Evolutionary conservation across 163 green algal genomes (phyloP), one percentile per base, ranked within the genome.

Genomic region (Scenedesmus sp.): DNA sequence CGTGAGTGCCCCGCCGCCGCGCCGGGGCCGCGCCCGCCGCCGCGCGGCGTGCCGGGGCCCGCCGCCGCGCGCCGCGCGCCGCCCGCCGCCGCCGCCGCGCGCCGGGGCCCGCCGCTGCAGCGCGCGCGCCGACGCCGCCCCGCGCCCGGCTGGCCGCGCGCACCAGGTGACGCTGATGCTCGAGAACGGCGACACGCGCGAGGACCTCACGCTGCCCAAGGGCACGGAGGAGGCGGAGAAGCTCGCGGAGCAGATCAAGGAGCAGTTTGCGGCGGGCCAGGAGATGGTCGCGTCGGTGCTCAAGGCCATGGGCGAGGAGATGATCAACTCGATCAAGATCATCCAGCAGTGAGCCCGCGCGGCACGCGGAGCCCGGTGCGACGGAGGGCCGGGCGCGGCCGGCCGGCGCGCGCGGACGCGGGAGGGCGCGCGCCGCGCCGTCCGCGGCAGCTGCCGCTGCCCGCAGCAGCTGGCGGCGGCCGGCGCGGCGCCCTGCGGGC

Each of bases 271-370:
- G 3, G 91, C 89, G 7, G 94, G 94, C 78, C 97, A 97, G 87
- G 97, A 99, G 85, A 85, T 99, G 26, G 58, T 93, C n/a, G 89
- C 99, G 18, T 95, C 93, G n/a, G 95, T 99, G 39, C 87, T 98
- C 69, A 95, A 94, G 87, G 87, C 92, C 57, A 96, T 96, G 92
- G 83, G 83, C 39, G 87, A 94, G 65, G 92, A 97, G 88, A 92
- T 93, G 87, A 94, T 97, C 79, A 92, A 85, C 81, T 85, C 87
- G 26, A 51, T 91, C 44, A 97, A 97, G 88, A 62, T 88, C 31
- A 78, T 83, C 67, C 76, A 87, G n/a, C n/a, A n/a, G n/a, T n/a
- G n/a, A n/a, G n/a, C n/a, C n/a, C n/a, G n/a, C n/a, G n/a, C n/a
- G n/a, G n/a, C n/a, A n/a, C n/a, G n/a, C n/a, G n/a, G n/a, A n/a